These are phyloP conservation scores for Mycena sp. DNA, from an alignment of 1,284 basidiomycete genomes.

Conservation along the genomic window DNA sequence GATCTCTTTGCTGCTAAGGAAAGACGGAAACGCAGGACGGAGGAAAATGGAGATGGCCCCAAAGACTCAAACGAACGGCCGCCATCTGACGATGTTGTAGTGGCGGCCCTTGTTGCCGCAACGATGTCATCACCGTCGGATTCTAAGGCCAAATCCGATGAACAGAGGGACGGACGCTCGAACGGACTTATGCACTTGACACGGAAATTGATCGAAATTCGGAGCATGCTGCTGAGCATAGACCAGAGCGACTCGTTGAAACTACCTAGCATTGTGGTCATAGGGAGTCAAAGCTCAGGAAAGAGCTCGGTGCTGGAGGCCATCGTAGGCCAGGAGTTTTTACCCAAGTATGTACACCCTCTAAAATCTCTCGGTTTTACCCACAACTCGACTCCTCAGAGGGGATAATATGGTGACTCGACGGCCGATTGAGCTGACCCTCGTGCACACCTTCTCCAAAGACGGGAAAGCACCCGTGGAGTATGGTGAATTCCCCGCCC, in stretches of 20 bases:
- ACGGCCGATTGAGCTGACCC: slow-evolving; percentile 96
- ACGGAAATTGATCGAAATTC: slow-evolving; percentile 95
- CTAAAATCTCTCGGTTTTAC: slow-evolving; percentile 23
- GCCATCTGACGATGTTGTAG: slow-evolving; percentile 68
- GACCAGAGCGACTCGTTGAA: slow-evolving; percentile 96
- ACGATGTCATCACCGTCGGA: slow-evolving; percentile 79
- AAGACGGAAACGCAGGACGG: slow-evolving; percentile 41
- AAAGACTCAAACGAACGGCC: slow-evolving; percentile 50
- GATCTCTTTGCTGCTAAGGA: slow-evolving; percentile 64
- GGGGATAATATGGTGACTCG: slow-evolving; percentile 99
- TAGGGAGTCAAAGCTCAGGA: slow-evolving; percentile 97
- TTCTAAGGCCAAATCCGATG: slow-evolving; percentile 53
- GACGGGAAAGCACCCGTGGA: slow-evolving; percentile 73
- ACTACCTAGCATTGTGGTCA: slow-evolving; percentile 96
- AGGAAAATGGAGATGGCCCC: slow-evolving; percentile 40
- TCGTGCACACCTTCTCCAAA: slow-evolving; percentile 86
- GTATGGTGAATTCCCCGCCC: slow-evolving; percentile 94
- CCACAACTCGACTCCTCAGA: slow-evolving; percentile 52
- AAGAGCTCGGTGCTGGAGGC: slow-evolving; percentile 98
- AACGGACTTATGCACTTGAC: slow-evolving; percentile 93
- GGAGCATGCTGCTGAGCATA: slow-evolving; percentile 92
- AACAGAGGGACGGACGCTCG: slow-evolving; percentile 55
- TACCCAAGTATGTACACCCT: slow-evolving; percentile 82
- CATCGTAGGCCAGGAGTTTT: slow-evolving; percentile 97
- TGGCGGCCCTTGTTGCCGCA: slow-evolving; percentile 79